A percentile compares a stretch with the other conserved stretches of the same genome.
Evolutionary conservation across 768 basidiomycete species (phyloP).

Genomic region (Chiua virens): DNA sequence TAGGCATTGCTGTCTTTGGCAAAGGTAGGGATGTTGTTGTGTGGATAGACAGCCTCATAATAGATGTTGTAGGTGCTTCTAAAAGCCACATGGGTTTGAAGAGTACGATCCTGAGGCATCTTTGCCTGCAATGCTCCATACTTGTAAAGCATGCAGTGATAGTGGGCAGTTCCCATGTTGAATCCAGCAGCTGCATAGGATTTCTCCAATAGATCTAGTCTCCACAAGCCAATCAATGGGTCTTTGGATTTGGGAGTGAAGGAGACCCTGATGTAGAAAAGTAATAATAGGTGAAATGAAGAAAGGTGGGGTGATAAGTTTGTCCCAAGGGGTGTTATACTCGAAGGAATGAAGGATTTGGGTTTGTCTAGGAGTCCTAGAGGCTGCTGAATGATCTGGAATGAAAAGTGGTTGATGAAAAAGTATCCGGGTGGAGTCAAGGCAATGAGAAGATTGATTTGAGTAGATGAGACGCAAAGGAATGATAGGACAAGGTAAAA

Average conservation of each 20-base stretch:
- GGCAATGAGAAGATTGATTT: no score
- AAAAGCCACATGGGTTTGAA: slow-evolving; percentile 11
- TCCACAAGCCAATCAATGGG: slow-evolving; percentile 3
- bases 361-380: no score
- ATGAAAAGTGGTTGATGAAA: no score
- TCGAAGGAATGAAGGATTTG: no score
- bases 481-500: no score
- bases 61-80: slow-evolving; percentile 16
- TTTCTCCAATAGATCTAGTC: slow-evolving; percentile 2
- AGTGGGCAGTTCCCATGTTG: neutral
- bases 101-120: slow-evolving; percentile 4
- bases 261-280: no score
- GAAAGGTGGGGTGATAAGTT: no score
- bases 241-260: neutral
- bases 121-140: slow-evolving; percentile 18
- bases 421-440: no score
- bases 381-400: no score
- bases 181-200: slow-evolving; percentile 10
- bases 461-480: no score
- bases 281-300: no score
- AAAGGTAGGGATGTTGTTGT: slow-evolving; percentile 6
- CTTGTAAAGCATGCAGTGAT: slow-evolving; percentile 3
- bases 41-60: slow-evolving; percentile 9
- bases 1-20: slow-evolving; percentile 15
- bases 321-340: no score